Base-by-base conservation (phyloP, 305 asterid species). In the Rubia balearica region DNA sequence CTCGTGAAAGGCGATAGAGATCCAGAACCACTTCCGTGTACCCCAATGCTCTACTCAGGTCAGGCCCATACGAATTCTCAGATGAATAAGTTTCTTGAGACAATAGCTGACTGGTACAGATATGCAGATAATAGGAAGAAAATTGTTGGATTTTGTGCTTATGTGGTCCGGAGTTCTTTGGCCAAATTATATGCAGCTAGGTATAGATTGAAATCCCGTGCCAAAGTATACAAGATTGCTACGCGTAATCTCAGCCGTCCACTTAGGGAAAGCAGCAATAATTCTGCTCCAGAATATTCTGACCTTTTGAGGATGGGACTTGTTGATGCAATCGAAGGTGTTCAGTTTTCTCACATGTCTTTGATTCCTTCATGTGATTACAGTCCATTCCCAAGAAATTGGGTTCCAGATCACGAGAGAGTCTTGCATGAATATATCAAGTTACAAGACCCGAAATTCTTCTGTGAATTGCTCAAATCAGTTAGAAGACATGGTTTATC, bases 81-180 rank as follows among this genome's bases (percentile, higher is more conserved):
- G 70, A 90, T 93, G 98, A 93, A 93, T 65, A 93, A 93, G 81
- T 80, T 90, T 38, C 85, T 93, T 4, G 98, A 93, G 61, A 90
- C 97, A 38, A 83, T 93, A 92, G 97, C 97, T 2, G 98, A 93
- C 71, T 93, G 98, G 98, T 93, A 90, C 68, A 86, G 86, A 79
- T 90, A 87, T 71, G 98, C 98, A 9, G 98, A 93, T 83, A 93
- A 90, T 68, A 63, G 96, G 77, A 90, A 90, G 83, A 93, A 93
- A 79, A 83, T 90, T 43, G 87, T 93, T 41, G 98, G 98, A 7
- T 93, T 93, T 75, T 93, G 98, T 78, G 97, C 96, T 1, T 93
- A 93, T 72, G 92, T 93, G 33, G 76, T 93, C 19, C 83, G 97
- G 9, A 93, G 96, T 83, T 93, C 97, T 30, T 78, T 93, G 73